Evolutionary conservation across 495 filamentous ascomycete species (phyloP).

Genomic region (Xylaria scruposa): DNA sequence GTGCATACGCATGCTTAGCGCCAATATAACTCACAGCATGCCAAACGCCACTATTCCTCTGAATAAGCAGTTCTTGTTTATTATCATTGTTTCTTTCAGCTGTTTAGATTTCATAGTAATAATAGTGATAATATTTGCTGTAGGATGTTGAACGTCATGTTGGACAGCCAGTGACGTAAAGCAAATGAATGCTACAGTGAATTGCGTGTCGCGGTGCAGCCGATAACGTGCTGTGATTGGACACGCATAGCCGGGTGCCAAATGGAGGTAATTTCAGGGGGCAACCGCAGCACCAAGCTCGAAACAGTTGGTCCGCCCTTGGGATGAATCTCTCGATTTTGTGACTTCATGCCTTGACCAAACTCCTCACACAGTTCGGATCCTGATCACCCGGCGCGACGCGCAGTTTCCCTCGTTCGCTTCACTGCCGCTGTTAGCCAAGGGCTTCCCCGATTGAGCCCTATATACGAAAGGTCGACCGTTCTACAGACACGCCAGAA

Average conservation of each 20-base stretch:
- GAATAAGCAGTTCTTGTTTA: background rate
- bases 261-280: constrained; percentile 26
- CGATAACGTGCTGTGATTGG: constrained; percentile 23
- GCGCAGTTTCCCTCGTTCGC: constrained; percentile 42
- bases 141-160: background rate
- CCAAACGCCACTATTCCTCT: constrained; percentile 3
- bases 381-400: constrained; percentile 36
- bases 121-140: background rate
- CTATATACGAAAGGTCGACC: background rate
- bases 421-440: constrained; percentile 6
- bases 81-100: background rate
- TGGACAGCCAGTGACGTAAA: too few relatives aligned
- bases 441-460: background rate
- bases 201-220: constrained; percentile 9
- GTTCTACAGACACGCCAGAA: background rate
- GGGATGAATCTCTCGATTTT: constrained; percentile 12
- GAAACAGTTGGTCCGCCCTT: constrained; percentile 19
- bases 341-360: constrained; percentile 33
- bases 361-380: constrained; percentile 24
- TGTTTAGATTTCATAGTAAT: background rate
- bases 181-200: background rate
- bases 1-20: background rate
- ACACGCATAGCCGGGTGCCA: background rate
- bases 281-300: background rate
- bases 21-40: background rate